phyloP scores from a whole-genome alignment of 331 rosid genomes.

The Saraca asoca region DNA sequence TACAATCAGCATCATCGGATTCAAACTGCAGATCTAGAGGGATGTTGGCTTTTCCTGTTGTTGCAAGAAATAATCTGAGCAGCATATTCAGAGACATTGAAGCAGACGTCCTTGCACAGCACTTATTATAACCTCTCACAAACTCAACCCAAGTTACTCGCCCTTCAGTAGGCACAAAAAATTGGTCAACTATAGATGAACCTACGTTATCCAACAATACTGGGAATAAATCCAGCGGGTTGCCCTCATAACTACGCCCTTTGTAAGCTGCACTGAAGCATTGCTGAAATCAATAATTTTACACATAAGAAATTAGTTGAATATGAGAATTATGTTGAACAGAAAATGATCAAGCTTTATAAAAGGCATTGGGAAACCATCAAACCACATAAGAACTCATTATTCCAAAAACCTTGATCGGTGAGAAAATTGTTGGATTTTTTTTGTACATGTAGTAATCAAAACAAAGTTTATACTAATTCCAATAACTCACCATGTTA shows the following conservation, averaged over 20 bases:
- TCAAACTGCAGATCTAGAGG: slow-evolving; percentile 62
- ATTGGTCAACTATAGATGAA: slow-evolving; percentile 55
- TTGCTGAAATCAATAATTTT: slow-evolving; percentile 50
- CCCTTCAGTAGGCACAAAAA: slow-evolving; percentile 52
- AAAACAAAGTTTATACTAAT: not conserved
- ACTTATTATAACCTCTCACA: slow-evolving; percentile 66
- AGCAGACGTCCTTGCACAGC: slow-evolving; percentile 68
- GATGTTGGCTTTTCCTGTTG: slow-evolving; percentile 34
- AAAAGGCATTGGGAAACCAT: not conserved
- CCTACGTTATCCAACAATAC: slow-evolving; percentile 64
- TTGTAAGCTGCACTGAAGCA: slow-evolving; percentile 51
- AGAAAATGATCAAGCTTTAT: not conserved
- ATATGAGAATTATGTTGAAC: not conserved
- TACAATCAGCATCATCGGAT: slow-evolving; percentile 60
- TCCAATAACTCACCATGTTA: not conserved
- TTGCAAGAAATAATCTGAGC: slow-evolving; percentile 50
- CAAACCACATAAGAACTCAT: not conserved
- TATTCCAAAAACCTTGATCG: not conserved
- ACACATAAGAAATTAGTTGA: slow-evolving; percentile 29
- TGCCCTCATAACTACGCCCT: slow-evolving; percentile 38
- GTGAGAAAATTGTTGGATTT: not conserved
- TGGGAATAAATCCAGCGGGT: slow-evolving; percentile 48
- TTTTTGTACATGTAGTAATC: not conserved
- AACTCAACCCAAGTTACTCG: slow-evolving; percentile 77
- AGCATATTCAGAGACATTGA: slow-evolving; percentile 58